Evolutionary conservation across 2,329 filamentous ascomycete genomes (phyloP).

Genomic region (Xylariales sp.): DNA sequence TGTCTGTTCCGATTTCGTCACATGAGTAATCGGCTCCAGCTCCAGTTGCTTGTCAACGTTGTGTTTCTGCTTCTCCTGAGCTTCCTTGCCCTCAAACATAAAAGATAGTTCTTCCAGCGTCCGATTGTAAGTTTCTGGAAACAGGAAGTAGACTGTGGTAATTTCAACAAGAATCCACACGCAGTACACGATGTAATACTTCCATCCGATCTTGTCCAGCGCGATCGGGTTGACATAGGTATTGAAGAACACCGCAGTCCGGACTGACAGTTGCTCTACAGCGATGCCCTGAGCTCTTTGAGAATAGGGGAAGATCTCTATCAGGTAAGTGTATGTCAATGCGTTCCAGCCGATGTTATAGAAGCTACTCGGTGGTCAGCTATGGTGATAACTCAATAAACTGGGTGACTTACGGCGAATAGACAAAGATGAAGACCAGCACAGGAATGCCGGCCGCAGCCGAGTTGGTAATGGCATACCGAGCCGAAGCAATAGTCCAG

Average conservation of each 20-base stretch:
- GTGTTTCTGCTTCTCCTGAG: conserved; percentile 19
- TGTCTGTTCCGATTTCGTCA: too few relatives aligned
- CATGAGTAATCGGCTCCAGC: neutral
- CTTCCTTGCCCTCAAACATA: conserved; percentile 29
- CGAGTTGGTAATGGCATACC: conserved; percentile 30
- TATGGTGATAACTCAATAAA: neutral
- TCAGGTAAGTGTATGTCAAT: conserved; percentile 32
- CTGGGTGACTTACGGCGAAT: conserved; percentile 27
- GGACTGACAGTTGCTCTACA: conserved; percentile 32
- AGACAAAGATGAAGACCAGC: conserved; percentile 38
- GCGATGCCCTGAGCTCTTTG: conserved; percentile 34
- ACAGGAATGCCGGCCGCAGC: conserved; percentile 31
- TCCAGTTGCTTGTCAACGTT: conserved; percentile 26
- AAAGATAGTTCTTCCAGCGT: conserved; percentile 30
- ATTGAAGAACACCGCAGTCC: conserved; percentile 39
- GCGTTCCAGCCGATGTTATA: conserved; percentile 34
- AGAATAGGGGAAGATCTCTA: conserved; percentile 34
- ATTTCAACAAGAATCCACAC: conserved; percentile 31
- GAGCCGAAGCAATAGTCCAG: conserved; percentile 34
- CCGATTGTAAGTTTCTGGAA: conserved; percentile 29
- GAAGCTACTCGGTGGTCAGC: conserved; percentile 17
- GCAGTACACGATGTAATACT: conserved; percentile 32
- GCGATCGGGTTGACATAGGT: conserved; percentile 41
- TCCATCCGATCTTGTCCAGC: conserved; percentile 35
- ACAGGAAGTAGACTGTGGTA: conserved; percentile 28